A percentile compares a stretch with the other conserved stretches of the same genome.
phyloP scores from a whole-genome alignment of 148 eudicot genomes.

The Oxyria digyna region DNA sequence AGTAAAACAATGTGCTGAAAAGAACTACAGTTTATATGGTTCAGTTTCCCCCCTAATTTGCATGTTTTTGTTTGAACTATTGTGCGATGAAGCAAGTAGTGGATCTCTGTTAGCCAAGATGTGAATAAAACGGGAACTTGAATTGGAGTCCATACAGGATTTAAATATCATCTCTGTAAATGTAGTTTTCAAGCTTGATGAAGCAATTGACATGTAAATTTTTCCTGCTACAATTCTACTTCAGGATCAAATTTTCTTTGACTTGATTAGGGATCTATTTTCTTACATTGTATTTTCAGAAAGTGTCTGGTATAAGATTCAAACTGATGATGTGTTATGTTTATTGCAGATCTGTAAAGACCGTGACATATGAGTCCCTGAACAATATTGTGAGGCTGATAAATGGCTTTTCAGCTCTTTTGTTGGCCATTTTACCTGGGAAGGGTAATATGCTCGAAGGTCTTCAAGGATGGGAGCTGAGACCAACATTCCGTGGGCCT shows the following conservation, averaged over 20 bases:
- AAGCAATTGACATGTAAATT: background rate
- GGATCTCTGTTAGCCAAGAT: background rate
- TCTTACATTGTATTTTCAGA: background rate
- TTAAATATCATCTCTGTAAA: background rate
- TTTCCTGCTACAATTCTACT: background rate
- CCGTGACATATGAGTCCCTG: constrained; percentile 73
- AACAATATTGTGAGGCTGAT: constrained; percentile 71
- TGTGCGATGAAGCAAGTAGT: background rate
- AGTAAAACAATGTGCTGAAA: background rate
- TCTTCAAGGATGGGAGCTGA: constrained; percentile 93
- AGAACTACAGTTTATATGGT: background rate
- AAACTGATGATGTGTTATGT: background rate
- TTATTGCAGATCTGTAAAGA: constrained; percentile 76
- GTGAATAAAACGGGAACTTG: background rate
- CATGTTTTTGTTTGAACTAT: background rate
- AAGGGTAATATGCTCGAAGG: constrained; percentile 91
- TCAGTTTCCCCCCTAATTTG: background rate
- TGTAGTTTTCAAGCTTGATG: background rate
- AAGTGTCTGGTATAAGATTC: background rate
- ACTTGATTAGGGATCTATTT: background rate
- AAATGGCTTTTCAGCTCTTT: constrained; percentile 79
- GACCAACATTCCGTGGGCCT: constrained; percentile 93
- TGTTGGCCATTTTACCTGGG: constrained; percentile 83
- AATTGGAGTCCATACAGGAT: background rate
- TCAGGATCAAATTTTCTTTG: background rate